Conservation (phyloP, 2,329 filamentous ascomycete genomes). For the Ophiostoma tasmaniense region DNA sequence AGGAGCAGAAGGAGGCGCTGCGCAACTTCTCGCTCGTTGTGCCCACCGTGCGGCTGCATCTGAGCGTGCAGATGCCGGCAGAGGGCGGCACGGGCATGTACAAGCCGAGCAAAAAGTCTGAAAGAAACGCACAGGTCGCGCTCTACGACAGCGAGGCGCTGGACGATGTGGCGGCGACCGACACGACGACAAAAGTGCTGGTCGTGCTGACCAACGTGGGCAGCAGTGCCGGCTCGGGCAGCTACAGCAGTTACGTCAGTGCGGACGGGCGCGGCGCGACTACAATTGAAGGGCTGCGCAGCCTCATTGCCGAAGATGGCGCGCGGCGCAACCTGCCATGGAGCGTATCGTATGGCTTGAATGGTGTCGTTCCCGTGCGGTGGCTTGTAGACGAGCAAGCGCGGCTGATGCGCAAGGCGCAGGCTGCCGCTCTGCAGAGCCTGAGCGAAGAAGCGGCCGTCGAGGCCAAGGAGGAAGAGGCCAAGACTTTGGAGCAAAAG, state of each 20-base stretch:
- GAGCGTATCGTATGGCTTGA: conserved; percentile 23
- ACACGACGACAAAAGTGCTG: conserved; percentile 27
- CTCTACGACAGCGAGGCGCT: conserved; percentile 16
- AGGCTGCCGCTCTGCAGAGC: background rate
- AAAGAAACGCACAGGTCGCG: background rate
- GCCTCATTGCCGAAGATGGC: conserved; percentile 37
- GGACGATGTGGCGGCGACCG: conserved; percentile 20
- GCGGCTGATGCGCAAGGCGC: conserved; percentile 11
- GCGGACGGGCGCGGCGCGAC: conserved; percentile 22
- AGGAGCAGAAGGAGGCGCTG: conserved; percentile 16
- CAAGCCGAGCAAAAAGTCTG: background rate
- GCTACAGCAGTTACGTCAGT: conserved; percentile 14
- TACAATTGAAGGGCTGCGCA: conserved; percentile 28
- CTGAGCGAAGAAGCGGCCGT: background rate
- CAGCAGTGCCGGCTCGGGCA: conserved; percentile 24
- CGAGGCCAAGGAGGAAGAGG: background rate
- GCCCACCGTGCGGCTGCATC: conserved; percentile 23
- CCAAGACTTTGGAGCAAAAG: background rate
- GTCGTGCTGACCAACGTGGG: conserved; percentile 25
- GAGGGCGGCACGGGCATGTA: background rate
- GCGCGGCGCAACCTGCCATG: conserved; percentile 33
- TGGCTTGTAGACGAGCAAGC: conserved; percentile 20
- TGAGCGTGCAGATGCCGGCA: conserved; percentile 21
- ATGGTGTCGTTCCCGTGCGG: conserved; percentile 22
- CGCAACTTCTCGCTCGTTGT: conserved; percentile 29